Base-by-base conservation (phyloP, 2,329 filamentous ascomycete genomes). In the Didymellaceae sp. region DNA sequence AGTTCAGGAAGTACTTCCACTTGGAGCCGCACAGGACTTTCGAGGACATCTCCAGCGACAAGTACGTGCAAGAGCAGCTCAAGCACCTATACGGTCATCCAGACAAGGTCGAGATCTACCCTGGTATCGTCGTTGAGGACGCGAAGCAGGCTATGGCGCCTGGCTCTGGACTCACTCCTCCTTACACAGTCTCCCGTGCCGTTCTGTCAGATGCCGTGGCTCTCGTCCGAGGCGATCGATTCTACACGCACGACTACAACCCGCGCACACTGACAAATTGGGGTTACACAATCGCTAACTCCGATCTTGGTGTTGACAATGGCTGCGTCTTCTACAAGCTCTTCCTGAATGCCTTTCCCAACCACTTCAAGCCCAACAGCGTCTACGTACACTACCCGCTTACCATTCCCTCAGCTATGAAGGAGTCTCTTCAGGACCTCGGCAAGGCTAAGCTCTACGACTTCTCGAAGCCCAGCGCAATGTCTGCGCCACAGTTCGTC, bases 241-340 rank as follows among this genome's bases (percentile, higher is more conserved):
- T 90, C 75, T 91, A 91, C 75, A 92, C 89, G 0, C 66, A 80
- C n/a, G 89, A 93, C 70, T 92, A 75, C 54, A 74, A 86, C 59
- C 83, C 90, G 0, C 82, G 84, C 7, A 84, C 86, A 60, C 74
- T 95, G 37, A 95, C 90, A 1, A 91, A 90, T 74, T 96, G 90
- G 90, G 90, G 90, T 16, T 93, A 84, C 75, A 84, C 85, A 45
- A 87, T 91, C 67, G 87, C 83, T 3, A 80, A 88, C 16, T 90
- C 87, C 47, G 89, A 95, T 60, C 74, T 86, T 17, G 84, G 82
- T 51, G 74, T 93, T 58, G 89, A 94, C 72, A 86, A 94, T 66
- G 90, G 91, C 37, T 91, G 88, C 60, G 84, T 91, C 10, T 89
- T 93, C 73, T 91, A 92, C 78, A 95, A 94, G 77, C 80, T 95